Base-by-base conservation (phyloP, 139 green algal species). In the Desmodesmus armatus region DNA sequence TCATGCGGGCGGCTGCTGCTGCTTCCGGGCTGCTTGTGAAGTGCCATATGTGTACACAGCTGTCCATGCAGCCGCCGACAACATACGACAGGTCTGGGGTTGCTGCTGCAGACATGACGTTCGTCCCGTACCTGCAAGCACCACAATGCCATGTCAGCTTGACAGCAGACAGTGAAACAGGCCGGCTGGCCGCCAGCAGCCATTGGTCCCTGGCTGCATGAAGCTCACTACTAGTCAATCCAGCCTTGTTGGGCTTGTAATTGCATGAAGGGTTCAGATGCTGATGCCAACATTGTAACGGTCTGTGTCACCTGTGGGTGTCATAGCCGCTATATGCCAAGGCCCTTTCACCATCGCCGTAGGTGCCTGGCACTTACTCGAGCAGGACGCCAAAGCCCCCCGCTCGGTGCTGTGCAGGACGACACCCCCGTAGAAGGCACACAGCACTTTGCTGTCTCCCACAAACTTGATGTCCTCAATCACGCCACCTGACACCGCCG, bases 61-160 rank as follows among this genome's bases (percentile, higher is more conserved):
- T 39, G 77, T 83, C 77, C 77, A 83, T 83, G 58, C 77, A 83
- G 77, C 77, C 77, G 39, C 77, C 77, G 23, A 83, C 77, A 2
- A 83, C 62, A 55, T 71, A 83, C 0, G 13, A 11, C 53, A 83
- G 44, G 27, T 70, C n/a, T 31, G 77, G 58, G 4, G 77, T 74
- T 6, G 77, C 77, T 39, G 58, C 60, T 15, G 40, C 77, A 40
- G 77, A 55, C 15, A 83, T 37, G 11, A 83, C 41, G 40, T 83
- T 83, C 2, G 53, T 73, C n/a, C n/a, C n/a, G n/a, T n/a, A n/a
- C n/a, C 77, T 83, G 77, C 53, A 72, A 25, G 29, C 37, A 37
- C 25, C 49, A 49, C 5, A 47, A 31, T 6, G 6, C 35, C 37
- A n/a, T 23, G 1, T 39, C 33, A 37, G 23, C 37, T 31, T 35